phyloP scores from a whole-genome alignment of 75 land plant species.

The Picea glauca region DNA sequence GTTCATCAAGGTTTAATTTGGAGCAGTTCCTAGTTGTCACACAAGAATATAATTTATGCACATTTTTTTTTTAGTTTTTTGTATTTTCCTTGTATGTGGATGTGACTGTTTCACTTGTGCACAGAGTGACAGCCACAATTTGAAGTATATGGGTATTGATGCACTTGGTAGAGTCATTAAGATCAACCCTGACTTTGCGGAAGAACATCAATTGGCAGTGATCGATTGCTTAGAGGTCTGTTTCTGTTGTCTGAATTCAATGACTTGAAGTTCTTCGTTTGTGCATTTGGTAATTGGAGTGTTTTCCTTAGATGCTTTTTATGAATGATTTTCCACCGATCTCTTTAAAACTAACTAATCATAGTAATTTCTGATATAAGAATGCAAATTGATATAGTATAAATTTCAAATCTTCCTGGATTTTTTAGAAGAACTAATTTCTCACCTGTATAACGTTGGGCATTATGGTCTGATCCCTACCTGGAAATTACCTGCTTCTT shows the following conservation, averaged over 20 bases:
- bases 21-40: background rate
- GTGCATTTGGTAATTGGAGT: background rate
- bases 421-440: too few relatives aligned
- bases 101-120: constrained; percentile 7
- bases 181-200: constrained; percentile 92
- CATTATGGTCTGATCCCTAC: too few relatives aligned
- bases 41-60: background rate
- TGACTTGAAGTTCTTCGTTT: background rate
- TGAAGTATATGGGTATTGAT: constrained; percentile 96
- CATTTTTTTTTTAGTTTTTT: background rate
- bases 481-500: too few relatives aligned
- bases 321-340: background rate
- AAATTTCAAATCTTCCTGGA: too few relatives aligned
- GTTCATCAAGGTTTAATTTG: background rate
- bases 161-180: constrained; percentile 85
- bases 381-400: too few relatives aligned
- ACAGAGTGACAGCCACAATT: constrained; percentile 92
- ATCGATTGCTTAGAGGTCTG: constrained; percentile 97
- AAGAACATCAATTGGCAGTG: constrained; percentile 94
- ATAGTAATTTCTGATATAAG: too few relatives aligned
- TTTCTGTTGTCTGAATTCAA: constrained; percentile 4
- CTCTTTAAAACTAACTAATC: background rate
- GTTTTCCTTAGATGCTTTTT: background rate
- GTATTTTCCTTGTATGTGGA: background rate
- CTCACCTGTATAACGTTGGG: too few relatives aligned